A percentile compares a stretch with the other conserved stretches of the same genome.
Conservation (phyloP, 1,284 basidiomycete genomes). For the Psilocybe mexicana region DNA sequence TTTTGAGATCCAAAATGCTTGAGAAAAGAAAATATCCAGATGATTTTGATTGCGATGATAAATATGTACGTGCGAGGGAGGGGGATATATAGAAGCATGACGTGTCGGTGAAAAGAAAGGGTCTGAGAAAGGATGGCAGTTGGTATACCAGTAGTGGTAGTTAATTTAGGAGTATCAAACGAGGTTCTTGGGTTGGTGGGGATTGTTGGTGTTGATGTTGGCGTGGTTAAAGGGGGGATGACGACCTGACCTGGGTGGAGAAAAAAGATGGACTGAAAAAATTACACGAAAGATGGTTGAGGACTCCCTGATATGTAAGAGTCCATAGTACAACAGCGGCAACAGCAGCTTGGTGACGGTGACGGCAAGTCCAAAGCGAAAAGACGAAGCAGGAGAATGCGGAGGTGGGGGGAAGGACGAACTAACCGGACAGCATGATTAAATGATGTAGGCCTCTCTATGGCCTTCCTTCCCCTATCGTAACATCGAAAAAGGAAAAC, state of each 20-base stretch:
- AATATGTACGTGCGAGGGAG: conserved; percentile 14
- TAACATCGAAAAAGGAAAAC: too few species aligned
- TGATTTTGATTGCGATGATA: conserved; percentile 11
- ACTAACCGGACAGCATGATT: neutral
- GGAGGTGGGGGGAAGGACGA: conserved; percentile 6
- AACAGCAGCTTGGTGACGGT: conserved; percentile 16
- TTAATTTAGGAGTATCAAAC: neutral
- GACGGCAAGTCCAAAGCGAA: conserved; percentile 15
- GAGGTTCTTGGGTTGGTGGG: neutral
- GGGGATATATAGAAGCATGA: conserved; percentile 8
- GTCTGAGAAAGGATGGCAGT: neutral
- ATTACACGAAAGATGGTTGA: conserved; percentile 3
- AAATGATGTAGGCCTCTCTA: neutral
- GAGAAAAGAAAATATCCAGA: neutral
- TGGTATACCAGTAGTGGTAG: neutral
- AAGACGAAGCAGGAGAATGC: conserved; percentile 4
- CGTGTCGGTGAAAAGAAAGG: neutral
- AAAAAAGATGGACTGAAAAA: neutral
- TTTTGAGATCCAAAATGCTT: neutral
- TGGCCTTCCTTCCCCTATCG: neutral
- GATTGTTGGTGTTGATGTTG: neutral
- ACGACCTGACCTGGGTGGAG: neutral
- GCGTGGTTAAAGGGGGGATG: neutral
- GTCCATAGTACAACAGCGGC: conserved; percentile 24
- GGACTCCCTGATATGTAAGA: neutral